A percentile compares a stretch with the other conserved stretches of the same genome.
Conservation (phyloP, 495 filamentous ascomycete species). For the Haplographium delicatum region DNA sequence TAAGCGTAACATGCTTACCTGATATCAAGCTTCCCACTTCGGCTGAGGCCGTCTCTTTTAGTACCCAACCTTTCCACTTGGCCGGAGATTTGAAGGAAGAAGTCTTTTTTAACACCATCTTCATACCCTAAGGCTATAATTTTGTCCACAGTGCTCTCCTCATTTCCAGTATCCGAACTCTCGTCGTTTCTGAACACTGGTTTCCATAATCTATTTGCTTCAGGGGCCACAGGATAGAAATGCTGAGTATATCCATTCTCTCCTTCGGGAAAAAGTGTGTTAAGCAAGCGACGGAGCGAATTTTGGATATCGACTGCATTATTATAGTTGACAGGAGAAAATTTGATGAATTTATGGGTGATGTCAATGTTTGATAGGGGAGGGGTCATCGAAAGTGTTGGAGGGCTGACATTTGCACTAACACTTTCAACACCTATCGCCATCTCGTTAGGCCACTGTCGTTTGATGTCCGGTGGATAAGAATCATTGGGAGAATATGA, state of each 20-base stretch:
- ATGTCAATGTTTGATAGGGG: neutral
- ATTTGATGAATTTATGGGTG: constrained; percentile 12
- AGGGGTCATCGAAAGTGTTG: constrained; percentile 12
- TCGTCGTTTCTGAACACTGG: constrained; percentile 25
- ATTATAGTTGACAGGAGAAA: constrained; percentile 9
- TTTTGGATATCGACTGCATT: constrained; percentile 19
- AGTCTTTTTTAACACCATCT: constrained; percentile 24
- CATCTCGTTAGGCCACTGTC: constrained; percentile 1
- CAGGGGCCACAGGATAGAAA: constrained; percentile 14
- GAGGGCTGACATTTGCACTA: neutral
- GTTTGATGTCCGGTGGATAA: neutral
- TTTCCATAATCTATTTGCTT: constrained; percentile 23
- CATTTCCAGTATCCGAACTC: constrained; percentile 9
- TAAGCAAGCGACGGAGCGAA: constrained; percentile 15
- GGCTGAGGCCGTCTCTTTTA: constrained; percentile 23
- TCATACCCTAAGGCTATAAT: constrained; percentile 28
- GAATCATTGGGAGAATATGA: constrained; percentile 8
- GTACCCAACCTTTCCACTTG: constrained; percentile 26
- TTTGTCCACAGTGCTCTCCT: constrained; percentile 25
- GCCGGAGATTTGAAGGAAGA: constrained; percentile 22
- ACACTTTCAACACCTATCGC: neutral
- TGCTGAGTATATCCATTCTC: constrained; percentile 17
- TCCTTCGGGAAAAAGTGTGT: constrained; percentile 11
- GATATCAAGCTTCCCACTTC: constrained; percentile 24
- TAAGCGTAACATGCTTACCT: constrained; percentile 9